Base-by-base conservation (phyloP, 768 basidiomycete genomes). In the Tylopilus rubrobrunneus region DNA sequence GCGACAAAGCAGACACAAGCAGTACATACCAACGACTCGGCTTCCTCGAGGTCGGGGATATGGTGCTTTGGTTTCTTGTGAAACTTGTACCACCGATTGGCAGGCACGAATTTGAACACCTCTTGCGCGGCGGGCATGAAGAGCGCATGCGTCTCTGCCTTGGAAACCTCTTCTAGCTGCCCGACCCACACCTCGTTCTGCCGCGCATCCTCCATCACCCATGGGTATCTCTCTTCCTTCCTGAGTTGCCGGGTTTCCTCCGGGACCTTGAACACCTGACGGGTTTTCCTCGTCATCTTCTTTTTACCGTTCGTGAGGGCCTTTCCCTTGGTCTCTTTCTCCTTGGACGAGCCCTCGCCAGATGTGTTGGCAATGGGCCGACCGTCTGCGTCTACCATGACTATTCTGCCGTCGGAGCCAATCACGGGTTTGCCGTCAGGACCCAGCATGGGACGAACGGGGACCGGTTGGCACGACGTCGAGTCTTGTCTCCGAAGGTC, bases 41-140 rank as follows among this genome's bases (percentile, higher is more conserved):
- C 86, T 73, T 76, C 84, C 73, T 75, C 87, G 71, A 77, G 76
- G 39, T 81, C 80, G 42, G 85, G 86, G 15, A 89, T 73, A 63
- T 83, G 79, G 62, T 91, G 84, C 62, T 84, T 86, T 41, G 88
- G 78, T 60, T 84, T 85, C 76, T 91, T 92, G 72, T 89, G 89
- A 67, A 93, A 93, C 70, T 91, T 92, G 77, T 94, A 95, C 89
- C 89, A 94, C 42, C 92, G 79, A 67, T 91, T 83, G 6, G 89
- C 84, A 14, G 91, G 87, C 11, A 95, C 86, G 70, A 94, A 92
- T 65, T 89, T 86, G 78, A 95, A 94, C 37, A 85, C 78, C 53
- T 91, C 84, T 62, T 85, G 84, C 51, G 84, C 84, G 15, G 86
- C 83, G 33, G 89, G 87, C 84, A 92, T 89, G 71, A 94, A 87